A percentile compares a stretch with the other conserved stretches of the same genome.
Conservation (phyloP, 2,329 filamentous ascomycete genomes). For the Curvularia eragrostidis region DNA sequence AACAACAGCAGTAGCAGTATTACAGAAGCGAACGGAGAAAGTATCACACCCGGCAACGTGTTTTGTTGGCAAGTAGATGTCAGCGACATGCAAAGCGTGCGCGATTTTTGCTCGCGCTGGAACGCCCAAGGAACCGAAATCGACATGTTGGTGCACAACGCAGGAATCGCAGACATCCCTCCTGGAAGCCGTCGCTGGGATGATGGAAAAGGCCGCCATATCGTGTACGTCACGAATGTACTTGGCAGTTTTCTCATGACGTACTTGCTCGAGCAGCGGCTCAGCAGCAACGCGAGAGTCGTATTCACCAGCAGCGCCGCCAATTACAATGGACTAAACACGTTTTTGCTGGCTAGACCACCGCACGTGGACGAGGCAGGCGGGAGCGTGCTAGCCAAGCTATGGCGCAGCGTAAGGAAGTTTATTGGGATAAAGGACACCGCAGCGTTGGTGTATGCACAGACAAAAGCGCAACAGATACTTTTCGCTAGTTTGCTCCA, state of each 20-base stretch:
- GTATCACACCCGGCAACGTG: not conserved
- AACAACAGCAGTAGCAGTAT: not conserved
- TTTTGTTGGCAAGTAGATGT: slow-evolving; percentile 20
- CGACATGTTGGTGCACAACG: slow-evolving; percentile 29
- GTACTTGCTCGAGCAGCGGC: slow-evolving; percentile 13
- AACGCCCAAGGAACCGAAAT: slow-evolving; percentile 11
- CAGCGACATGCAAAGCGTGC: slow-evolving; percentile 19
- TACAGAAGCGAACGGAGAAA: not conserved
- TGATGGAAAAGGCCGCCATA: slow-evolving; percentile 14
- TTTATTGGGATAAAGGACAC: slow-evolving; percentile 1
- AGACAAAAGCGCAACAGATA: slow-evolving; percentile 25
- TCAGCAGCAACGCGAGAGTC: slow-evolving; percentile 14
- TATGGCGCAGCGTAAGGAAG: not conserved
- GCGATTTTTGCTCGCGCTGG: slow-evolving; percentile 16
- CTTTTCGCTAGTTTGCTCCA: slow-evolving; percentile 22
- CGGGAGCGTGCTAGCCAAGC: not conserved
- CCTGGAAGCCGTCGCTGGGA: not conserved
- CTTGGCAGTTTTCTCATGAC: slow-evolving; percentile 26
- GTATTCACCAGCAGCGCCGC: slow-evolving; percentile 25
- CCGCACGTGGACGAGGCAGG: not conserved
- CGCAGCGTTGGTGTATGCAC: slow-evolving; percentile 8
- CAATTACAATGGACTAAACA: not conserved
- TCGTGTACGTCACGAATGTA: slow-evolving; percentile 25
- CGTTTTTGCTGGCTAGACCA: not conserved
- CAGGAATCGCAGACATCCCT: slow-evolving; percentile 19